Percentiles rank a stretch among this genome's conserved stretches.
Evolutionary conservation across 2,329 filamentous ascomycete species (phyloP).

Genomic region (Tolypocladium inflatum): DNA sequence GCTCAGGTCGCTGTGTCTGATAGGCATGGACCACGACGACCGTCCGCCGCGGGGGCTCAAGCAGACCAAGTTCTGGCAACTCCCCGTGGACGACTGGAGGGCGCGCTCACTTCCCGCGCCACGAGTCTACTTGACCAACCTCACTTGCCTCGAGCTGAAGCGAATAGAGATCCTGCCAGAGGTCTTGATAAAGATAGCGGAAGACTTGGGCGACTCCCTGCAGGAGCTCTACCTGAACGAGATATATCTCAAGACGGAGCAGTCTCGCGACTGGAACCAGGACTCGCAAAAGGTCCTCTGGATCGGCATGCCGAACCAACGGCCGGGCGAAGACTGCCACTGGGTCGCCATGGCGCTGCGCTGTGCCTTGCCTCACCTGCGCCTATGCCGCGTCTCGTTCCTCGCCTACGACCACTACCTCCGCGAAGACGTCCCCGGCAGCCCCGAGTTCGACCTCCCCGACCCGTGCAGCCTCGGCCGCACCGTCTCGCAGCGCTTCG

Average conservation of each 20-base stretch:
- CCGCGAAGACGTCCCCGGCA: slow-evolving; percentile 16
- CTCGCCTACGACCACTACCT: slow-evolving; percentile 34
- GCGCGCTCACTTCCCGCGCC: slow-evolving; percentile 27
- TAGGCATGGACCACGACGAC: slow-evolving; percentile 33
- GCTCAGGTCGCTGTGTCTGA: slow-evolving; percentile 37
- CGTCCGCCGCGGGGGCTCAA: slow-evolving; percentile 25
- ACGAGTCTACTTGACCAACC: slow-evolving; percentile 22
- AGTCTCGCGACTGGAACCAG: slow-evolving; percentile 21
- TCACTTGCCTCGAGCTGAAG: slow-evolving; percentile 35
- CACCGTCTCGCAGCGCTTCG: slow-evolving; percentile 34
- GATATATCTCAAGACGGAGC: slow-evolving; percentile 33
- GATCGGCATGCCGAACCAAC: slow-evolving; percentile 34
- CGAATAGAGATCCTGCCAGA: slow-evolving; percentile 28
- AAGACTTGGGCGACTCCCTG: slow-evolving; percentile 27
- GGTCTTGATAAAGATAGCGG: slow-evolving; percentile 22
- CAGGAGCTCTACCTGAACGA: slow-evolving; percentile 35
- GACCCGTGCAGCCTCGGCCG: slow-evolving; percentile 32
- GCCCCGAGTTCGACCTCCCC: slow-evolving; percentile 27
- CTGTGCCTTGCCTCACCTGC: slow-evolving; percentile 22
- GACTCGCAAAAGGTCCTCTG: slow-evolving; percentile 28
- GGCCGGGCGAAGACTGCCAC: slow-evolving; percentile 22
- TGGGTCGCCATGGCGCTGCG: slow-evolving; percentile 35
- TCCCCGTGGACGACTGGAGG: slow-evolving; percentile 28
- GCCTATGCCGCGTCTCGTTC: slow-evolving; percentile 32
- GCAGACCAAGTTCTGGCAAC: slow-evolving; percentile 26